Evolutionary conservation across 331 rosid species (phyloP), one percentile per base, ranked within the genome.

Genomic region (Quercus phellos): DNA sequence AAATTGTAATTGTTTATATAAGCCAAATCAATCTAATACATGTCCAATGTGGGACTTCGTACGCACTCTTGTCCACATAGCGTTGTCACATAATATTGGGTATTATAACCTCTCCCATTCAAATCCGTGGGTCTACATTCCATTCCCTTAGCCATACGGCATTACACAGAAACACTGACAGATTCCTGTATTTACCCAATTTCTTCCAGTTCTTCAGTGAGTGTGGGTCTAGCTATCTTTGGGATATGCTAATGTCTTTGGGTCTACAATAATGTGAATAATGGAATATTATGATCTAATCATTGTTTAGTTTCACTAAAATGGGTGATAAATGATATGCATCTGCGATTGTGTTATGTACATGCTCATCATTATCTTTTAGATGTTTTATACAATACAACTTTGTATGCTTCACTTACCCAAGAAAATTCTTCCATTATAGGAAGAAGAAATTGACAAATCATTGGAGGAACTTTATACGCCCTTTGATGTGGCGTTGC

Each of bases 401-500:
- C 60, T 78, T 77, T 59, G 63, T 80, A 55, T 72, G 66, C 73
- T 54, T 83, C 77, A 29, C 43, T 63, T 27, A 34, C 51, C 24
- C 71, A 32, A 34, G 51, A 34, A 61, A 61, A 29, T 76, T 56
- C 70, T 51, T 81, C 77, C 26, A 43, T 69, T 80, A 74, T 77
- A 94, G 97, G 90, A 94, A 88, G 89, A 88, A 84, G 86, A 94
- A 87, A 83, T 71, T 92, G 88, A 90, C 99, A 11, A 89, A 88
- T 85, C 96, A 90, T 51, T 94, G 98, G 99, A 88, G 92, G 87
- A 89, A 68, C 84, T 92, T 79, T 69, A 85, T 94, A 77, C 89
- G 88, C 24, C 99, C 98, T 72, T 76, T 92, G 72, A 89, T 86
- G 89, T 92, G 99, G 99, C 91, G 94, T 51, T 92, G 92, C 84